phyloP scores from a whole-genome alignment of 1,284 basidiomycete species.

The Cryptococcus sp. region DNA sequence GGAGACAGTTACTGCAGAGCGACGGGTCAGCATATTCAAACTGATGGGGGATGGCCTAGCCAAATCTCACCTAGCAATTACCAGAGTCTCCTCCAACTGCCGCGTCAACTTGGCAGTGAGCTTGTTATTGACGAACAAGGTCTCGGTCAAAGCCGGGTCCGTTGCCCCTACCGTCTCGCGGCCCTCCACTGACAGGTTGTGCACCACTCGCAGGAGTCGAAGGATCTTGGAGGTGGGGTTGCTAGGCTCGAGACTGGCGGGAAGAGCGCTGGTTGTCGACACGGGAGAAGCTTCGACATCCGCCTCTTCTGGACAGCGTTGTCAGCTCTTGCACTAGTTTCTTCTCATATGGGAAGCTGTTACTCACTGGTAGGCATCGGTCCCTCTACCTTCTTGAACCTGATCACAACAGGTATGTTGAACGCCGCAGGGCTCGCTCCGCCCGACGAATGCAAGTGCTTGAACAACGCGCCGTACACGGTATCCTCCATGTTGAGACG shows the following conservation, averaged over 20 bases:
- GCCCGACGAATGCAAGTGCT: slow-evolving; percentile 13
- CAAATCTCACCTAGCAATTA: slow-evolving; percentile 76
- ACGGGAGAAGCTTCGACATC: slow-evolving; percentile 38
- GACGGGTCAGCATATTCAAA: background rate
- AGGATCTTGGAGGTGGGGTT: slow-evolving; percentile 86
- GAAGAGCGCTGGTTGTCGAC: slow-evolving; percentile 45
- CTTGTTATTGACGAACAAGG: slow-evolving; percentile 95
- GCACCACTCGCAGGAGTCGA: slow-evolving; percentile 80
- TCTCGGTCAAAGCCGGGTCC: slow-evolving; percentile 58
- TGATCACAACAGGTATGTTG: slow-evolving; percentile 55
- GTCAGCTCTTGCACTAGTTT: background rate
- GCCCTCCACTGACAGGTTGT: slow-evolving; percentile 65
- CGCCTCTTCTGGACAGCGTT: slow-evolving; percentile 8
- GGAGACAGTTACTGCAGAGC: slow-evolving; percentile 73
- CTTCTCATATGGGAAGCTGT: background rate
- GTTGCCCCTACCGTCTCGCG: slow-evolving; percentile 21
- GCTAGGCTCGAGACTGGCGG: slow-evolving; percentile 68
- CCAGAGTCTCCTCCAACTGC: slow-evolving; percentile 97
- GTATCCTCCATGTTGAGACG: slow-evolving; percentile 80
- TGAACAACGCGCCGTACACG: slow-evolving; percentile 90
- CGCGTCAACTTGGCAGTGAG: slow-evolving; percentile 96
- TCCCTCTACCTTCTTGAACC: slow-evolving; percentile 87
- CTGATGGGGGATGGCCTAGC: background rate
- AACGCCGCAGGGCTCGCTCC: slow-evolving; percentile 11
- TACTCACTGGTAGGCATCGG: slow-evolving; percentile 56